Evolutionary conservation across 1,284 basidiomycete genomes (phyloP).

Genomic region (Caloboletus firmus): DNA sequence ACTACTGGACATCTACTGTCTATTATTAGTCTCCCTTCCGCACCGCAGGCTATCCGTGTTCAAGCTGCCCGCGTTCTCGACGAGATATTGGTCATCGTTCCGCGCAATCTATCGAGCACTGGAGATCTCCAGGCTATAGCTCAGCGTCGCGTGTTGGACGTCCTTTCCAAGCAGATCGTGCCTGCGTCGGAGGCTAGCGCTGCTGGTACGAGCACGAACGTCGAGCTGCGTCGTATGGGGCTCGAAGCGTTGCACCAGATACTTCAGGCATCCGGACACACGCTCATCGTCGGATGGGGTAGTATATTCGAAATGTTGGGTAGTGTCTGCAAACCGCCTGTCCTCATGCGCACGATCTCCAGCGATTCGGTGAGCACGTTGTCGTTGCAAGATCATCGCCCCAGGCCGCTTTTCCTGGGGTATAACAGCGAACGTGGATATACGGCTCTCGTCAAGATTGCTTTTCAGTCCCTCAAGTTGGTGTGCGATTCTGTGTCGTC

Average conservation of each 20-base stretch:
- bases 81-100: slow-evolving; percentile 72
- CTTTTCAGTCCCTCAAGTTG: slow-evolving; percentile 90
- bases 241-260: slow-evolving; percentile 88
- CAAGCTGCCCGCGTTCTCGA: slow-evolving; percentile 88
- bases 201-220: slow-evolving; percentile 49
- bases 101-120: slow-evolving; percentile 62
- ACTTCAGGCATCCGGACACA: slow-evolving; percentile 88
- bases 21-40: slow-evolving; percentile 64
- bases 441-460: slow-evolving; percentile 76
- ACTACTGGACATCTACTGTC: slow-evolving; percentile 78
- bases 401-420: slow-evolving; percentile 51
- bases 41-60: slow-evolving; percentile 78
- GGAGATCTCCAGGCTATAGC: slow-evolving; percentile 67
- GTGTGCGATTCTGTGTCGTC: slow-evolving; percentile 91
- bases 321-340: slow-evolving; percentile 68
- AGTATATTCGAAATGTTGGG: slow-evolving; percentile 89
- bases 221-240: slow-evolving; percentile 84
- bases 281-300: slow-evolving; percentile 89
- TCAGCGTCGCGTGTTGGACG: slow-evolving; percentile 81
- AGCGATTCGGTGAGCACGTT: slow-evolving; percentile 44
- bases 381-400: slow-evolving; percentile 41
- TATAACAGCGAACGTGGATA: slow-evolving; percentile 63
- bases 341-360: slow-evolving; percentile 41
- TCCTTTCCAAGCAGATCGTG: slow-evolving; percentile 78
- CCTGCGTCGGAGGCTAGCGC: slow-evolving; percentile 43